phyloP scores from a whole-genome alignment of 106 monocot species.

The Posidonia australis region DNA sequence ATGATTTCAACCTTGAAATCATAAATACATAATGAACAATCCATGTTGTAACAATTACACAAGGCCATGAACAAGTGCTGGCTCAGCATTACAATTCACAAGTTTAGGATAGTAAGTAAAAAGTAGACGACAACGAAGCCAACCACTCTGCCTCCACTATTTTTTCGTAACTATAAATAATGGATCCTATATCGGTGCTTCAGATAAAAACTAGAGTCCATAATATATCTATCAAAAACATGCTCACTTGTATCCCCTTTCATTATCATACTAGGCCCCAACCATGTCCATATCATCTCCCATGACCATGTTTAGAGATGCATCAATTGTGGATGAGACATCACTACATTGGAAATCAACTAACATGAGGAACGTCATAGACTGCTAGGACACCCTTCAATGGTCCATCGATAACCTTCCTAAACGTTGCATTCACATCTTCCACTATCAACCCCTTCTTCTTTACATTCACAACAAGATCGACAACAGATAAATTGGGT shows the following conservation, averaged over 20 bases:
- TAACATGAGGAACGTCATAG: constrained; percentile 76
- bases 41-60: too few relatives aligned
- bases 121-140: too few relatives aligned
- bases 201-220: too few relatives aligned
- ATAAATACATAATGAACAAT: too few relatives aligned
- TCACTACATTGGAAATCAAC: constrained; percentile 94
- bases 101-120: too few relatives aligned
- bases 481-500: constrained; percentile 91
- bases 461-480: constrained; percentile 84
- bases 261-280: constrained; percentile 98
- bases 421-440: constrained; percentile 85
- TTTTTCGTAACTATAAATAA: too few relatives aligned
- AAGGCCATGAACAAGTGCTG: too few relatives aligned
- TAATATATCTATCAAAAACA: background rate
- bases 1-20: too few relatives aligned
- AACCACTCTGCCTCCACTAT: too few relatives aligned
- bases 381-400: constrained; percentile 73
- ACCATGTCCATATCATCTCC: constrained; percentile 99
- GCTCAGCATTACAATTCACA: too few relatives aligned
- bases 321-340: constrained; percentile 85
- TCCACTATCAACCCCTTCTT: constrained; percentile 88
- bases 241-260: constrained; percentile 96
- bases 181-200: too few relatives aligned
- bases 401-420: constrained; percentile 70
- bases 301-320: constrained; percentile 97